Conservation (phyloP, 495 filamentous ascomycete species). For the Xylaria nigripes region DNA sequence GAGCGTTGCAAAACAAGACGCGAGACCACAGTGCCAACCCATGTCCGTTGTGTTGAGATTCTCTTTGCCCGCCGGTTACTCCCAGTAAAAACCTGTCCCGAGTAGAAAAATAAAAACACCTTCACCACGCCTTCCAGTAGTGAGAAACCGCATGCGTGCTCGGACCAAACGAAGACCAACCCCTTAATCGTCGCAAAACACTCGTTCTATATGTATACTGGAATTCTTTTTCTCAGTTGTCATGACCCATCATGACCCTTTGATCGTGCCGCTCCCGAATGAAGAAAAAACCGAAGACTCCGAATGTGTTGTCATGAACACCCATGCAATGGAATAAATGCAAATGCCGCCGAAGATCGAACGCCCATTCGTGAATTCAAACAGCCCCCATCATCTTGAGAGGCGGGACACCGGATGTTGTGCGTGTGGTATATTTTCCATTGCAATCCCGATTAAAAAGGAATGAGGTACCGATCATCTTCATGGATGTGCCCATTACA, state of each 20-base stretch:
- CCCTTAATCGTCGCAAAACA: constrained; percentile 27
- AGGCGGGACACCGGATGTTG: constrained; percentile 22
- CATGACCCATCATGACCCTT: constrained; percentile 31
- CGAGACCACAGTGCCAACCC: constrained; percentile 23
- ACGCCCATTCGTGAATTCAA: constrained; percentile 26
- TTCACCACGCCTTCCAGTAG: constrained; percentile 25
- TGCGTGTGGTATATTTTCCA: constrained; percentile 16
- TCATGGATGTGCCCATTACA: constrained; percentile 22
- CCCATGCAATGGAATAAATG: constrained; percentile 32
- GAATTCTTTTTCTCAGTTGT: constrained; percentile 29
- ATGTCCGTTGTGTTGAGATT: constrained; percentile 26
- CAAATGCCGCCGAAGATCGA: constrained; percentile 26
- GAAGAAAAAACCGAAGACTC: constrained; percentile 26
- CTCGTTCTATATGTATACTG: constrained; percentile 29
- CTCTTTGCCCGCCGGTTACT: constrained; percentile 25
- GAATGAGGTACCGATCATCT: constrained; percentile 30
- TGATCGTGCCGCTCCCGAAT: constrained; percentile 30
- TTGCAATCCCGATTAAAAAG: constrained; percentile 26
- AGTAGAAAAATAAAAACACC: constrained; percentile 18
- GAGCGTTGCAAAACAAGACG: constrained; percentile 23
- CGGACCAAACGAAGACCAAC: constrained; percentile 23
- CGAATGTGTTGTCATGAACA: constrained; percentile 32
- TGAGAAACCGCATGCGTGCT: constrained; percentile 25
- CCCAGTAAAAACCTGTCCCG: constrained; percentile 22
- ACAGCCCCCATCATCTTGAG: constrained; percentile 24